These are phyloP conservation scores for Potentilla sterilis DNA, from an alignment of 306 rosid genomes.

Conservation along the genomic window DNA sequence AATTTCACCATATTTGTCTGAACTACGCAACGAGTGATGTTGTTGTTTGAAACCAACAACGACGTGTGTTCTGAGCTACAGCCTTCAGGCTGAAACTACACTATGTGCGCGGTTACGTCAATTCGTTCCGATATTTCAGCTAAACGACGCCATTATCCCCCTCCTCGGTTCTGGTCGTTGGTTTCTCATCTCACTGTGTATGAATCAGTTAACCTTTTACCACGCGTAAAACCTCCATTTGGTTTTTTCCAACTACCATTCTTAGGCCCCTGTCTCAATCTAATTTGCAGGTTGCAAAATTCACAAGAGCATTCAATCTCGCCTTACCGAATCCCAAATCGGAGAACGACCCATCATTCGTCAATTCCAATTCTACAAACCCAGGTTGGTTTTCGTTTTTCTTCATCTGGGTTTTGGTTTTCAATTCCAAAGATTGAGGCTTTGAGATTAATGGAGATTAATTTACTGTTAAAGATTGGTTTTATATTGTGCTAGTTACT, in stretches of 20 bases:
- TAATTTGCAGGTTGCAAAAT: background rate
- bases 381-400: constrained; percentile 26
- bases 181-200: background rate
- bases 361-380: constrained; percentile 2
- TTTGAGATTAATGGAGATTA: background rate
- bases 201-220: background rate
- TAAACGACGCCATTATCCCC: background rate
- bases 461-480: background rate
- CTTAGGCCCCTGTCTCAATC: constrained; percentile 5
- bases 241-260: constrained; percentile 17
- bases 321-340: background rate
- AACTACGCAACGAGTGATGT: background rate
- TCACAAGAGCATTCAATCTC: background rate
- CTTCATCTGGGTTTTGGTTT: background rate
- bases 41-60: background rate
- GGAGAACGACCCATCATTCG: constrained; percentile 19
- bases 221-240: constrained; percentile 26
- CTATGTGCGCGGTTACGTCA: background rate
- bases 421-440: background rate
- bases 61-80: background rate
- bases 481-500: background rate
- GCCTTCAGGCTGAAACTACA: background rate
- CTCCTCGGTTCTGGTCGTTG: background rate
- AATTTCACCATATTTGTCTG: too few species aligned
- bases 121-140: background rate